Percentiles rank a stretch among this genome's conserved stretches.
phyloP scores from a whole-genome alignment of 176 grass and related monocot genomes.

The Oryza nivara region DNA sequence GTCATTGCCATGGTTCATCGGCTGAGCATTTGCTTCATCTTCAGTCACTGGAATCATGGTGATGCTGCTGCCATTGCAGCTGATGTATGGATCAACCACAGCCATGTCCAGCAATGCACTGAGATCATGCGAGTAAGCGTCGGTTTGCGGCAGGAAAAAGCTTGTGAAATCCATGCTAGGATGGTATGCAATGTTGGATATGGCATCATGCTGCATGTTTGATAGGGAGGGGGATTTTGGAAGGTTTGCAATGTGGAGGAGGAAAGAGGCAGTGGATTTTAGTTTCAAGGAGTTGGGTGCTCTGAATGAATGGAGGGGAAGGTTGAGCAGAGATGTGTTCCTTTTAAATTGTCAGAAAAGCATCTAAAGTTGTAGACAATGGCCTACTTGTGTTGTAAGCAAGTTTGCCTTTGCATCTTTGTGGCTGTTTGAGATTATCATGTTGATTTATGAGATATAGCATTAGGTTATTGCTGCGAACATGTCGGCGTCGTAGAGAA shows the following conservation, averaged over 20 bases:
- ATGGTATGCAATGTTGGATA: constrained; percentile 37
- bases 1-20: background rate
- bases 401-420: constrained; percentile 41
- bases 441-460: constrained; percentile 37
- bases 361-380: constrained; percentile 35
- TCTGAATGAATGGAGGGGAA: constrained; percentile 44
- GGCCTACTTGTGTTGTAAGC: constrained; percentile 44
- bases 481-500: constrained; percentile 41
- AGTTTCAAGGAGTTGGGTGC: background rate
- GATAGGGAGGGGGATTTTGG: background rate
- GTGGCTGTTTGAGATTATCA: constrained; percentile 44
- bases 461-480: constrained; percentile 34
- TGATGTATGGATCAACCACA: constrained; percentile 30
- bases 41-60: background rate
- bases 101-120: background rate
- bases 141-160: constrained; percentile 29
- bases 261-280: constrained; percentile 10
- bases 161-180: constrained; percentile 21
- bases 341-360: constrained; percentile 47
- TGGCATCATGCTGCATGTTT: constrained; percentile 38
- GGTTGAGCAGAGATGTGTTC: constrained; percentile 19
- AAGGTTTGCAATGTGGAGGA: constrained; percentile 16
- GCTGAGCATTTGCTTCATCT: background rate
- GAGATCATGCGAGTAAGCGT: constrained; percentile 1
- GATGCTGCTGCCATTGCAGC: constrained; percentile 14